Conservation (phyloP, 2,329 filamentous ascomycete species). For the Penicillium capsulatum region DNA sequence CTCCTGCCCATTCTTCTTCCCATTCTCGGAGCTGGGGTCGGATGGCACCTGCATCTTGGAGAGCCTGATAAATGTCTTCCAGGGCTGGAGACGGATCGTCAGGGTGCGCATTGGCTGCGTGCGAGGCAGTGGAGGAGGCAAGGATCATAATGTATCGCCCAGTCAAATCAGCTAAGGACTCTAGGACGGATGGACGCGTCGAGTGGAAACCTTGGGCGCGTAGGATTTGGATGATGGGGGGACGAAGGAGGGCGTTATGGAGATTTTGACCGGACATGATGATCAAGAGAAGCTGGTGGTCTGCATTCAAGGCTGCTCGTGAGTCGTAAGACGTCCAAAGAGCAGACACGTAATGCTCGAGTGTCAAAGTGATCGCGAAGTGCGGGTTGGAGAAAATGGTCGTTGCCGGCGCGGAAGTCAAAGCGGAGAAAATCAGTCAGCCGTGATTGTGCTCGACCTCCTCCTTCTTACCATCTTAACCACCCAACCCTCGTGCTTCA, state of each 20-base stretch:
- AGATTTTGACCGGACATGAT: constrained; percentile 49
- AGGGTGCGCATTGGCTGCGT: constrained; percentile 65
- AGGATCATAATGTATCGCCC: constrained; percentile 75
- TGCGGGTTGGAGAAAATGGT: background rate
- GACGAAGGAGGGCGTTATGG: constrained; percentile 76
- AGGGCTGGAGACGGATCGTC: constrained; percentile 61
- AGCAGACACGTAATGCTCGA: background rate
- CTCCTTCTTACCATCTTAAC: constrained; percentile 1
- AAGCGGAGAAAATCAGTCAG: constrained; percentile 1
- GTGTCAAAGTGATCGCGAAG: background rate
- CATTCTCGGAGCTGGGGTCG: constrained; percentile 62
- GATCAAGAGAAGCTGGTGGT: background rate
- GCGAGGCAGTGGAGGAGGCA: constrained; percentile 65
- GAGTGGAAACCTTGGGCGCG: constrained; percentile 86
- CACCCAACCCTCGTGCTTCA: background rate
- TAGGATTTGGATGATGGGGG: constrained; percentile 83
- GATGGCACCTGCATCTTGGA: constrained; percentile 75
- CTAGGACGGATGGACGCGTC: constrained; percentile 74
- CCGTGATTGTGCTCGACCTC: constrained; percentile 4
- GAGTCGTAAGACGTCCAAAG: background rate
- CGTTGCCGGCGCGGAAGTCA: constrained; percentile 2
- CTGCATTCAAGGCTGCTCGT: too few relatives aligned
- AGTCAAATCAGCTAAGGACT: constrained; percentile 81
- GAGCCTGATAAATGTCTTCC: constrained; percentile 77
- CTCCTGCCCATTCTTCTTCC: constrained; percentile 64